These are phyloP conservation scores for Septoria petroselini DNA, from an alignment of 2,329 filamentous ascomycete genomes.

Conservation along the genomic window DNA sequence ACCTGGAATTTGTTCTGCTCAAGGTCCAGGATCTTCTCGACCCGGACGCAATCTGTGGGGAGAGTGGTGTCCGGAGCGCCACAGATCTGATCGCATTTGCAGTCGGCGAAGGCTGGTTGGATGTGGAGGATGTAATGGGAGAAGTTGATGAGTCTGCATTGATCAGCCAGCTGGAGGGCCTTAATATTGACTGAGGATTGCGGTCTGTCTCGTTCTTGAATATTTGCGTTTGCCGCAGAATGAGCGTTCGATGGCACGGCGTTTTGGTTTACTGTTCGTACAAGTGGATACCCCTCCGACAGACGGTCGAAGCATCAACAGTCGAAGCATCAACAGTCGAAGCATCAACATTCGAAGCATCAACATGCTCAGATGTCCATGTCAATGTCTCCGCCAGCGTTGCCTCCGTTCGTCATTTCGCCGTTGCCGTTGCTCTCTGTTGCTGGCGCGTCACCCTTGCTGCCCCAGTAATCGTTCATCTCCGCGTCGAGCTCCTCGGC, in stretches of 20 bases:
- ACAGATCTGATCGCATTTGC: constrained; percentile 37
- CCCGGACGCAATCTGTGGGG: constrained; percentile 31
- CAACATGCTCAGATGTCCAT: constrained; percentile 35
- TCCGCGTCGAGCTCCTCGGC: constrained; percentile 92
- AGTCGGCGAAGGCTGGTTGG: constrained; percentile 38
- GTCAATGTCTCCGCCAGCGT: constrained; percentile 33
- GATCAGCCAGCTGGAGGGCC: constrained; percentile 20
- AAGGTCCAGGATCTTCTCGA: constrained; percentile 41
- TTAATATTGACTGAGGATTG: constrained; percentile 12
- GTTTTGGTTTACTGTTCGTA: background rate
- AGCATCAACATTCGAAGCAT: background rate
- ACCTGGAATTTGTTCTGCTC: constrained; percentile 40
- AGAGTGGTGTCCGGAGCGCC: constrained; percentile 27
- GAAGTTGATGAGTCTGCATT: constrained; percentile 21
- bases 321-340: background rate
- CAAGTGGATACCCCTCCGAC: background rate
- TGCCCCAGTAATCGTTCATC: constrained; percentile 87
- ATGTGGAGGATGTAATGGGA: constrained; percentile 38
- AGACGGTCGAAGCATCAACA: background rate
- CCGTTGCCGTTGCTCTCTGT: constrained; percentile 31
- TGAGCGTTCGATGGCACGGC: constrained; percentile 7
- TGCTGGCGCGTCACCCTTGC: constrained; percentile 39
- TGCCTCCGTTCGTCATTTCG: constrained; percentile 22
- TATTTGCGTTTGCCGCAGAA: constrained; percentile 3
- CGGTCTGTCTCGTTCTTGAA: background rate